Evolutionary conservation across 2,329 filamentous ascomycete genomes (phyloP), one percentile per base, ranked within the genome.

Genomic region (Fusarium keratoplasticum): DNA sequence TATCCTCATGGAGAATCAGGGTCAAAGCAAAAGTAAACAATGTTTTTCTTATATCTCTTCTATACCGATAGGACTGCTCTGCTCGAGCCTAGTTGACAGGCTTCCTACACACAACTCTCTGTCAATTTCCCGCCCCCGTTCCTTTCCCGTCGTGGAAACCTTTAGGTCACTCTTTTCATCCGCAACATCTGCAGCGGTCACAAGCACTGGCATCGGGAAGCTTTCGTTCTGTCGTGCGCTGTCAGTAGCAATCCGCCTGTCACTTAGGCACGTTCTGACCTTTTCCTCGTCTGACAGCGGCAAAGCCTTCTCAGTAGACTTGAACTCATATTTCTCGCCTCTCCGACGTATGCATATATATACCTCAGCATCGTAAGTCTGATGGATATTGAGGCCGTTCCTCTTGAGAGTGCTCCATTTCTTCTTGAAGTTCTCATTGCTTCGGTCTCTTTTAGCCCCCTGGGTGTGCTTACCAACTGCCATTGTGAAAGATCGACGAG

Each of bases 241-340:
- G 8, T 52, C 0, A 52, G 47, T 29, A 16, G 38, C 20, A 31
- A 62, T 33, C 18, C 6, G 36, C 55, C 35, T 36, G 6, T 31
- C 22, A n/a, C 22, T 13, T 0, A 38, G 33, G 22, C n/a, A n/a
- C 33, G 13, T 36, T n/a, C 42, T 55, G 16, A 69, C 66, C 38
- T 69, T 69, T 61, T 72, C 67, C 38, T 69, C 22, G 7, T 70
- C 59, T n/a, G 61, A 64, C 8, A 73, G 66, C 10, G 61, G 61
- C 54, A 70, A 66, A 2, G 59, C 67, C 22, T 61, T 70, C 5
- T 71, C 65, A 36, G 68, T 68, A 68, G 70, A 73, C 61, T 70
- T 68, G 4, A 73, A 73, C 61, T 73, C 62, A 42, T 69, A 70
- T 22, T 66, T 72, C 31, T 72, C 29, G 6, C 70, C 59, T 31